Conservation (phyloP, 164 flowering plant genomes). For the Warburgia ugandensis region DNA sequence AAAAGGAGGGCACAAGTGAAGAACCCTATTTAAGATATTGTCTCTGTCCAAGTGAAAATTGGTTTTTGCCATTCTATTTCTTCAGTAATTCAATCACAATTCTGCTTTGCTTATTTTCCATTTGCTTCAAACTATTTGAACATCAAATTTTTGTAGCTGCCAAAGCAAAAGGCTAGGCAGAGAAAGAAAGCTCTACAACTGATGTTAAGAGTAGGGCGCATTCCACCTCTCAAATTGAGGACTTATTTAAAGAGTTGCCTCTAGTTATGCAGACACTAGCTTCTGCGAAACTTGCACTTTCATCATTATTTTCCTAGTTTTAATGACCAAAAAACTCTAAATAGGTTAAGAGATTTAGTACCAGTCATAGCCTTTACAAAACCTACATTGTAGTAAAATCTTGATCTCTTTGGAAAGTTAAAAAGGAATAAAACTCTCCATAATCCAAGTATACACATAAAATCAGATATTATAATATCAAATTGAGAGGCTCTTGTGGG, state of each 20-base stretch:
- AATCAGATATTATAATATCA: too few species aligned
- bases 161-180: conserved; percentile 40
- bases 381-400: too few species aligned
- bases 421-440: too few species aligned
- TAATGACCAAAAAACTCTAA: too few species aligned
- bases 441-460: too few species aligned
- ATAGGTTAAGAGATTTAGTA: not conserved
- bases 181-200: conserved; percentile 31
- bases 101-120: too few species aligned
- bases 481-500: too few species aligned
- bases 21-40: conserved; percentile 87
- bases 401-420: too few species aligned
- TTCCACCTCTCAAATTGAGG: conserved; percentile 56
- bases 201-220: conserved; percentile 36
- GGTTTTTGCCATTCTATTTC: not conserved
- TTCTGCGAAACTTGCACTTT: conserved; percentile 37
- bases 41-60: conserved; percentile 53
- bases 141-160: conserved; percentile 67
- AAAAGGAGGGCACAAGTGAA: too few species aligned
- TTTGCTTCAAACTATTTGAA: too few species aligned
- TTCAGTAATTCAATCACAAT: not conserved
- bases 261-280: conserved; percentile 11
- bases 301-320: too few species aligned
- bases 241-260: conserved; percentile 59
- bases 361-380: not conserved